Conservation (phyloP, 345 rosid genomes). For the Pugionium dolabratum region DNA sequence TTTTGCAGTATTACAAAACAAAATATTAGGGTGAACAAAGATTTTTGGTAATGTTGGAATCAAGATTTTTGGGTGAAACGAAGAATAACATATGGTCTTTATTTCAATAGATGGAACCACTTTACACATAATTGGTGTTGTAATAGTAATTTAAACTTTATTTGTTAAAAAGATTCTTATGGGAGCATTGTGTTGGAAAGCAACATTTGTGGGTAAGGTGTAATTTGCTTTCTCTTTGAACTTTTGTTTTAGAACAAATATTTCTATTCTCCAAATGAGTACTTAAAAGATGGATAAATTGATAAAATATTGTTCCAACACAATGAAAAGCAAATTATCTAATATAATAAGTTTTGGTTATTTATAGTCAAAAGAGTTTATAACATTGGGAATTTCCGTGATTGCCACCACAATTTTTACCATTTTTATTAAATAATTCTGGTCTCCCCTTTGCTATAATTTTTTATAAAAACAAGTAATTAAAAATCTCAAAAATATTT, state of each 20-base stretch:
- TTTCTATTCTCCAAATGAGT: background rate
- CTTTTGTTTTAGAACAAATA: background rate
- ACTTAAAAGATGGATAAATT: background rate
- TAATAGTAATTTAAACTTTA: conserved; percentile 1
- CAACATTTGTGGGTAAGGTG: conserved; percentile 34
- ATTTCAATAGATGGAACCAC: background rate
- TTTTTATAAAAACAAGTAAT: too few relatives aligned
- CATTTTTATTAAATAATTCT: too few relatives aligned
- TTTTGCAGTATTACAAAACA: background rate
- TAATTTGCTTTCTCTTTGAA: conserved; percentile 33
- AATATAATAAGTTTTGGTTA: too few relatives aligned
- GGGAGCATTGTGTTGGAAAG: conserved; percentile 29
- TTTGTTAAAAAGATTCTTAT: background rate
- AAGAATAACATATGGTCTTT: conserved; percentile 6
- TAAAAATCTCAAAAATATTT: too few relatives aligned
- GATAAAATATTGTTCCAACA: too few relatives aligned
- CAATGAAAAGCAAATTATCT: too few relatives aligned
- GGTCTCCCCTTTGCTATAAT: too few relatives aligned
- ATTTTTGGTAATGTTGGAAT: background rate
- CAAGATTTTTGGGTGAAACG: background rate
- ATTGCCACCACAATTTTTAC: too few relatives aligned
- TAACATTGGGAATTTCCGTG: too few relatives aligned
- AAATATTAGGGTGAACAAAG: background rate
- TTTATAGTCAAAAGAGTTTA: too few relatives aligned
- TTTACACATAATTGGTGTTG: conserved; percentile 10